Percentiles rank a stretch among this genome's conserved stretches.
phyloP scores from a whole-genome alignment of 768 basidiomycete genomes.

The Collybiopsis confluens region DNA sequence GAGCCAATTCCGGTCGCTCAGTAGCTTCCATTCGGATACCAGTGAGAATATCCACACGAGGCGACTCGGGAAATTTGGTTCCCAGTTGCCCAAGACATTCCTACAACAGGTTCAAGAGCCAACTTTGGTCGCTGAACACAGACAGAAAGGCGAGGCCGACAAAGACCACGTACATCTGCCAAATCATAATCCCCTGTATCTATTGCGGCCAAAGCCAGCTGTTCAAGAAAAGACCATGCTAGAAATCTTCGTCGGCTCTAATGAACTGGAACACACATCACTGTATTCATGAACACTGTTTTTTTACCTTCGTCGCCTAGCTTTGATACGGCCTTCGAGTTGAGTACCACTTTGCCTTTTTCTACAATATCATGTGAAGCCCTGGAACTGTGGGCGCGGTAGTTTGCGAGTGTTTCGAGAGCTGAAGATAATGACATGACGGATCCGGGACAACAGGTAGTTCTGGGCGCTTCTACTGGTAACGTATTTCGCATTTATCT shows the following conservation, averaged over 20 bases:
- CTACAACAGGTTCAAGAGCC: too few relatives aligned
- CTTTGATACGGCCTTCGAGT: constrained; percentile 37
- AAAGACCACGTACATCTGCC: constrained; percentile 57
- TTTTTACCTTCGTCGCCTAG: constrained; percentile 60
- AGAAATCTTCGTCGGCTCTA: constrained; percentile 3
- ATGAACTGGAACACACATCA: constrained; percentile 1
- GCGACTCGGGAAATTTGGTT: constrained; percentile 71
- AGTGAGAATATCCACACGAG: constrained; percentile 71
- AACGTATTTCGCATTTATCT: too few relatives aligned
- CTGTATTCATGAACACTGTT: too few relatives aligned
- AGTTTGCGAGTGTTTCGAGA: constrained; percentile 29
- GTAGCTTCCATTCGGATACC: constrained; percentile 77
- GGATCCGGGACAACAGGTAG: not conserved
- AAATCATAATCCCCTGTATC: constrained; percentile 70
- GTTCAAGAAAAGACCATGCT: constrained; percentile 84
- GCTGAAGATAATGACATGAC: constrained; percentile 25
- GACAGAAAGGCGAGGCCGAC: too few relatives aligned
- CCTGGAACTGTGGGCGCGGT: constrained; percentile 29
- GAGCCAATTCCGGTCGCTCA: constrained; percentile 49
- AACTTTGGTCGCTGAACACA: too few relatives aligned
- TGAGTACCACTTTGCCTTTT: constrained; percentile 47
- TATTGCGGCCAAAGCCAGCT: constrained; percentile 71
- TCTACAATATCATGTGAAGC: constrained; percentile 59
- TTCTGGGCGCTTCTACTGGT: too few relatives aligned
- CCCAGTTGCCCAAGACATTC: constrained; percentile 58